phyloP scores from a whole-genome alignment of 192 early-diverging fungal species.

The Backusella luteola region DNA sequence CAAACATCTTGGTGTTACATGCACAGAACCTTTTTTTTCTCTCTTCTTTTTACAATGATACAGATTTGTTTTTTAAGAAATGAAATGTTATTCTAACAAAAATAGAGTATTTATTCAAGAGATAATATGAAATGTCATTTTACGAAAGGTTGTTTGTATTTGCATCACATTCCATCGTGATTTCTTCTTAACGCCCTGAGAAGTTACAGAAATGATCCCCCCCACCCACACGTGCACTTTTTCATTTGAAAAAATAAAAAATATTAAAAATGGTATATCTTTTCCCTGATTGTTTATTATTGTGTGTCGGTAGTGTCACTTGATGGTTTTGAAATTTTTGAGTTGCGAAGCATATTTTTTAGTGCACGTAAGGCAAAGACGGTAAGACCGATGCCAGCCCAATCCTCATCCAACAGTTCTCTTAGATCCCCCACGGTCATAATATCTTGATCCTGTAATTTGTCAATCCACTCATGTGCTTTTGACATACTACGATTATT shows the following conservation, averaged over 20 bases:
- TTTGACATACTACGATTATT: slow-evolving; percentile 63
- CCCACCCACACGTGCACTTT: neutral
- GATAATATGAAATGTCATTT: too few relatives aligned
- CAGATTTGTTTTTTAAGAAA: too few relatives aligned
- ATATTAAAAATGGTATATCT: neutral
- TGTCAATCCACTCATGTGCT: slow-evolving; percentile 64
- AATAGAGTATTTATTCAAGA: too few relatives aligned
- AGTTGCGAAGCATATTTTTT: slow-evolving; percentile 41
- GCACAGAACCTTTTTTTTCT: neutral
- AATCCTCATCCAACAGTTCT: slow-evolving; percentile 68
- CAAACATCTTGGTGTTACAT: neutral
- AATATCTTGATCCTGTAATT: slow-evolving; percentile 68
- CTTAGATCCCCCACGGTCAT: slow-evolving; percentile 73
- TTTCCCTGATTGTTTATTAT: neutral
- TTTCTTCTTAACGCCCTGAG: neutral
- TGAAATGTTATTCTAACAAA: too few relatives aligned
- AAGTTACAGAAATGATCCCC: neutral
- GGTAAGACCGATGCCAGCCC: slow-evolving; percentile 55
- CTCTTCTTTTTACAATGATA: neutral
- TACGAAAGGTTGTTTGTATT: neutral
- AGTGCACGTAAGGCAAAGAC: slow-evolving; percentile 50
- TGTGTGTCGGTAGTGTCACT: neutral
- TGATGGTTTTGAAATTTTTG: slow-evolving; percentile 3
- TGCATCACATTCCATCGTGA: neutral
- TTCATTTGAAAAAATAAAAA: neutral